These are phyloP conservation scores for Trichoderma simmonsii DNA, from an alignment of 2,329 filamentous ascomycete genomes.

Conservation along the genomic window DNA sequence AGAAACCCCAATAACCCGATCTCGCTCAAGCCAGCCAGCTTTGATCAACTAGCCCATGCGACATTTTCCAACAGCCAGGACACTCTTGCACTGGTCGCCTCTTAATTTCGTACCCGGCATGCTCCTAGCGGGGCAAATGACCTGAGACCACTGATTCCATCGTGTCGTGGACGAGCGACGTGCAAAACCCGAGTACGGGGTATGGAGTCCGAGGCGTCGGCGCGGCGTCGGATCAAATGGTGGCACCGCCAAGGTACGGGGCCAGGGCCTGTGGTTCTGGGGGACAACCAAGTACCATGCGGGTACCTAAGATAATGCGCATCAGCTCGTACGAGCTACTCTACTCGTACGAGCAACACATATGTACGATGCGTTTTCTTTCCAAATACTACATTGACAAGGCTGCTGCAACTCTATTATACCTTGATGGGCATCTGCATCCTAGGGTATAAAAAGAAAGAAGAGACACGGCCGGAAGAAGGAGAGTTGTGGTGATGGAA, in stretches of 20 bases:
- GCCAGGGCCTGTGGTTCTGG: not conserved
- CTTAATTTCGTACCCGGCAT: not conserved
- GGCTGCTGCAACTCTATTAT: not conserved
- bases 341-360: not conserved
- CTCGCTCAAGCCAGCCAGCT: not conserved
- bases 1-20: not conserved
- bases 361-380: not conserved
- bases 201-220: not conserved
- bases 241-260: not conserved
- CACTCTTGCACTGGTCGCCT: not conserved
- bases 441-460: not conserved
- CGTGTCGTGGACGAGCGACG: not conserved
- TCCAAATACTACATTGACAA: not conserved
- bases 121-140: not conserved
- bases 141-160: not conserved
- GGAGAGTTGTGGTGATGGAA: not conserved
- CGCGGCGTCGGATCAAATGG: not conserved
- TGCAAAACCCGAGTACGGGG: constrained; percentile 3
- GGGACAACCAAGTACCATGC: not conserved
- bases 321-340: not conserved
- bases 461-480: not conserved
- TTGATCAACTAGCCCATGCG: not conserved
- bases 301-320: not conserved
- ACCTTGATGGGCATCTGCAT: not conserved
- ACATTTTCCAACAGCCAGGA: not conserved